Conservation (phyloP, 192 early-diverging fungal genomes). For the Cladochytrium replicatum region DNA sequence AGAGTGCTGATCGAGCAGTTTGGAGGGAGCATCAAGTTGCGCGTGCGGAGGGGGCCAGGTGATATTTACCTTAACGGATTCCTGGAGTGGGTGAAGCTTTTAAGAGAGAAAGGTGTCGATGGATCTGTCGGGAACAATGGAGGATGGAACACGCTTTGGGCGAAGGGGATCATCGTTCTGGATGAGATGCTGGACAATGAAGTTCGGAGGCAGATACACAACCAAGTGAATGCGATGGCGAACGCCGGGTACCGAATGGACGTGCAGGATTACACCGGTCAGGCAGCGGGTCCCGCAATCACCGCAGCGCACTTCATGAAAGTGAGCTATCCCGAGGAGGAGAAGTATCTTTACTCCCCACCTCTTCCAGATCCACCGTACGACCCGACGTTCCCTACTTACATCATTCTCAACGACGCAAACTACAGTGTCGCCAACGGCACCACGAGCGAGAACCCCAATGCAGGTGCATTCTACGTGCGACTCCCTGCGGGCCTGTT, state of each 20-base stretch:
- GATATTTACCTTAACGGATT: conserved; percentile 27
- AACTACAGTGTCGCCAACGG: neutral
- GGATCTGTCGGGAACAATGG: conserved; percentile 22
- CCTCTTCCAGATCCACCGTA: no score
- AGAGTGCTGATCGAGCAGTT: conserved; percentile 48
- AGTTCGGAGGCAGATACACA: conserved; percentile 10
- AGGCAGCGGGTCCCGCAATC: no score
- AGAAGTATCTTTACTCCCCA: no score
- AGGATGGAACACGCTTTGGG: conserved; percentile 42
- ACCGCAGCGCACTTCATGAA: no score
- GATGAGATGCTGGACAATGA: conserved; percentile 25
- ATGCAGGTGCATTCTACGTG: conserved; percentile 37
- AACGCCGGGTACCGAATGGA: no score
- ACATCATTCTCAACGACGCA: neutral
- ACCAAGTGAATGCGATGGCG: no score
- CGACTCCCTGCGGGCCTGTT: conserved; percentile 31
- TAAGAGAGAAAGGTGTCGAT: conserved; percentile 23
- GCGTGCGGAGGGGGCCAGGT: conserved; percentile 31
- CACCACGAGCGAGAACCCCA: conserved; percentile 6
- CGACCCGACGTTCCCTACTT: no score
- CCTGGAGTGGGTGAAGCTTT: conserved; percentile 19
- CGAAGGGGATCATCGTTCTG: conserved; percentile 36
- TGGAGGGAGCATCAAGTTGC: conserved; percentile 32
- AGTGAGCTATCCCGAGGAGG: no score
- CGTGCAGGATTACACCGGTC: no score